A percentile compares a stretch with the other conserved stretches of the same genome.
These are phyloP conservation scores for Phaffia tasmanica DNA, from an alignment of 768 basidiomycete species.

Conservation along the genomic window DNA sequence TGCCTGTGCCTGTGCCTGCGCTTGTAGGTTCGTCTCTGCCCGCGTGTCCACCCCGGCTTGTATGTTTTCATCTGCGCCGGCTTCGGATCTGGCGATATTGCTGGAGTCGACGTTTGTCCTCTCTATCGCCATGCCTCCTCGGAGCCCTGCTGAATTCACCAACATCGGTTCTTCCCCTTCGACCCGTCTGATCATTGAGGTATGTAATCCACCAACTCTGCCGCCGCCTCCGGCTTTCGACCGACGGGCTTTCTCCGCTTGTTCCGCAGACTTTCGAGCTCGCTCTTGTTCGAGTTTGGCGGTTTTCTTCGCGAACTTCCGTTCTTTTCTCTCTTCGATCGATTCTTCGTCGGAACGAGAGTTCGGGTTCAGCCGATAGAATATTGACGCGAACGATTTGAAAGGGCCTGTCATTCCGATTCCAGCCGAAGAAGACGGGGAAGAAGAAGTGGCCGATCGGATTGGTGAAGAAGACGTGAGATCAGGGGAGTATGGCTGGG, in stretches of 20 bases:
- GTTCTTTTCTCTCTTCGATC: constrained; percentile 27
- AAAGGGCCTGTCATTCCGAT: no score
- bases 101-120: neutral
- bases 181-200: constrained; percentile 39
- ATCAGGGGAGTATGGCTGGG: no score
- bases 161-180: constrained; percentile 38
- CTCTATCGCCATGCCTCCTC: constrained; percentile 19
- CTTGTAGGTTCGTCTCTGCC: neutral
- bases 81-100: constrained; percentile 19
- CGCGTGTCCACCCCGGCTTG: neutral
- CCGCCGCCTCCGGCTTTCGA: constrained; percentile 24
- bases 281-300: constrained; percentile 27
- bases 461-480: no score
- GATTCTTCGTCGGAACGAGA: constrained; percentile 14
- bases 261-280: constrained; percentile 23
- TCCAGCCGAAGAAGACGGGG: no score
- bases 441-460: no score
- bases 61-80: neutral
- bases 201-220: constrained; percentile 35
- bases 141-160: constrained; percentile 35
- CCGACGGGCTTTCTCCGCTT: constrained; percentile 20
- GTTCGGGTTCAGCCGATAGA: no score
- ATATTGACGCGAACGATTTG: no score
- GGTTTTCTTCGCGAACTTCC: constrained; percentile 27
- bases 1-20: neutral